Evolutionary conservation across 2,329 filamentous ascomycete species (phyloP).

Genomic region (Sporothrix protearum): DNA sequence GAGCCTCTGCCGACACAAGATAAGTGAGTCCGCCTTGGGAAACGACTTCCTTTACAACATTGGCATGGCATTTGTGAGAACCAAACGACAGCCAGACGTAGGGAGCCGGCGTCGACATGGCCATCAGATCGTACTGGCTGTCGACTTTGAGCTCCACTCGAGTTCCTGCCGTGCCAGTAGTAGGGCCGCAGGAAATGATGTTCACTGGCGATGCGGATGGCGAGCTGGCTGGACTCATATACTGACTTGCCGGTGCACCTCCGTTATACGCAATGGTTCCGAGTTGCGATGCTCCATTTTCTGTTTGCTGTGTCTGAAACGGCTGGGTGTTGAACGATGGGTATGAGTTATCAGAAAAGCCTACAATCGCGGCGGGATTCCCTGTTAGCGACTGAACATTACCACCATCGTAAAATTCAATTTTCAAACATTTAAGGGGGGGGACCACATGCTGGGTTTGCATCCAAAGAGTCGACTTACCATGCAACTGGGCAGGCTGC

Average conservation of each 20-base stretch:
- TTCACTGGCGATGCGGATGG: constrained; percentile 36
- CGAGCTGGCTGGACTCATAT: constrained; percentile 44
- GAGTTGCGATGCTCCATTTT: constrained; percentile 50
- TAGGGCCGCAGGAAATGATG: constrained; percentile 66
- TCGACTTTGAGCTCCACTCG: constrained; percentile 71
- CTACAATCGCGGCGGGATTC: constrained; percentile 24
- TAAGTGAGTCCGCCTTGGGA: constrained; percentile 59
- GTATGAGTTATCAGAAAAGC: constrained; percentile 47
- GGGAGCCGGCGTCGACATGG: constrained; percentile 52
- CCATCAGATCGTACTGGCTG: constrained; percentile 67
- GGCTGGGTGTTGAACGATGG: constrained; percentile 50
- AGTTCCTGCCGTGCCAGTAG: constrained; percentile 64
- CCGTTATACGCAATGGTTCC: constrained; percentile 56
- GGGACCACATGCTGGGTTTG: no score
- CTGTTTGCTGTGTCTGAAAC: constrained; percentile 47
- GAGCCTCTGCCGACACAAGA: constrained; percentile 67
- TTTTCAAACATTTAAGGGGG: no score
- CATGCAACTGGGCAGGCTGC: constrained; percentile 72
- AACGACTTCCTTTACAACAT: constrained; percentile 54
- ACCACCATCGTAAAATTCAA: not conserved
- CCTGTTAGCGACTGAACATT: not conserved
- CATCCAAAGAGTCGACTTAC: constrained; percentile 54
- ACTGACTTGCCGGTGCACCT: constrained; percentile 62
- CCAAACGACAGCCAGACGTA: constrained; percentile 72
- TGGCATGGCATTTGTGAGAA: constrained; percentile 66